A percentile compares a stretch with the other conserved stretches of the same genome.
phyloP scores from a whole-genome alignment of 1,284 basidiomycete species.

The Cutaneotrichosporon sp. region DNA sequence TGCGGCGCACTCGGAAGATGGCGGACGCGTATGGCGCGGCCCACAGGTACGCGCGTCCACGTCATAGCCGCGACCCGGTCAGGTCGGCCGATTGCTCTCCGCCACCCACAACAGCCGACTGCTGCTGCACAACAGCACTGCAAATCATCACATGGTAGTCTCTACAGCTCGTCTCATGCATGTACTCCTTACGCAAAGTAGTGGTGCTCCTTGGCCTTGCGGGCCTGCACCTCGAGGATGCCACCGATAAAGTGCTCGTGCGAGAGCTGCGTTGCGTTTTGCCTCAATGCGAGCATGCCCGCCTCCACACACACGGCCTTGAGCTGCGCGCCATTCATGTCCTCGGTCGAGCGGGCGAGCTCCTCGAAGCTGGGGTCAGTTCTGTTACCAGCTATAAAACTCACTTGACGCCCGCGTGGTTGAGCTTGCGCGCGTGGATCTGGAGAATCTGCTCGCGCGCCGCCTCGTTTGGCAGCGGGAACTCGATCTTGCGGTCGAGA shows the following conservation, averaged over 20 bases:
- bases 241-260: slow-evolving; percentile 91
- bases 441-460: slow-evolving; percentile 72
- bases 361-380: slow-evolving; percentile 61
- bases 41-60: slow-evolving; percentile 4
- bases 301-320: slow-evolving; percentile 97
- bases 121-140: not conserved
- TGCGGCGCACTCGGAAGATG: not conserved
- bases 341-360: slow-evolving; percentile 71
- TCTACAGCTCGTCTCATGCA: slow-evolving; percentile 19
- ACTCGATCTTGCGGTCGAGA: slow-evolving; percentile 77
- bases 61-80: not conserved
- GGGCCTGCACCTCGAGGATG: slow-evolving; percentile 91
- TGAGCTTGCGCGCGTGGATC: slow-evolving; percentile 88
- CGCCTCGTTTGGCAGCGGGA: slow-evolving; percentile 73
- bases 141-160: slow-evolving; percentile 15
- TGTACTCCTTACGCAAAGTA: slow-evolving; percentile 29
- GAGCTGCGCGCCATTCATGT: slow-evolving; percentile 66
- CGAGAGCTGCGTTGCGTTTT: slow-evolving; percentile 83
- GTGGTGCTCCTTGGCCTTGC: slow-evolving; percentile 85
- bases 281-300: slow-evolving; percentile 82
- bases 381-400: slow-evolving; percentile 11
- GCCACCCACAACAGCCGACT: not conserved
- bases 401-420: slow-evolving; percentile 63
- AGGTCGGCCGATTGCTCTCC: no score
- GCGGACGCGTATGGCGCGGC: no score